Conservation (phyloP, 192 early-diverging fungal species). For the Linnemannia elongata region DNA sequence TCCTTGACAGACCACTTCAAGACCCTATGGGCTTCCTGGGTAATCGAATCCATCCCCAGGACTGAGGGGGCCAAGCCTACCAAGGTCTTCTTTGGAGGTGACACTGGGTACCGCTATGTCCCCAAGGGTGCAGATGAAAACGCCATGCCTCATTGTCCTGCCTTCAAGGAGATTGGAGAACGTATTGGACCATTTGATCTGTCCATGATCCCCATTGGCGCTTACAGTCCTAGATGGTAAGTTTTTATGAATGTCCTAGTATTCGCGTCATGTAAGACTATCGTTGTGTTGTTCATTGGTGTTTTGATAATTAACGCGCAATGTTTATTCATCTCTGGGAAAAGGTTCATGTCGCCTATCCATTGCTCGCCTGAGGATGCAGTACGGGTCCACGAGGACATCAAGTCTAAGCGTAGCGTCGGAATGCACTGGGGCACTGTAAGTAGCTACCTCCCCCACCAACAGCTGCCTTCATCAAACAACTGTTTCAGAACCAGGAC, state of each 20-base stretch:
- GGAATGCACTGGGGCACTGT: slow-evolving; percentile 91
- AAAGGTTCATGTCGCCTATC: slow-evolving; percentile 74
- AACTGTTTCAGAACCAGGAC: background rate
- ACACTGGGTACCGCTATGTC: slow-evolving; percentile 85
- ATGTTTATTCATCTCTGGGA: background rate
- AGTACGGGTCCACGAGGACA: slow-evolving; percentile 82
- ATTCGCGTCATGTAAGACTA: background rate
- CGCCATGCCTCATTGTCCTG: slow-evolving; percentile 79
- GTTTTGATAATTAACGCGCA: background rate
- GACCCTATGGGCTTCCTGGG: slow-evolving; percentile 89
- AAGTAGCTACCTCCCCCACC: background rate
- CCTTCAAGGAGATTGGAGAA: slow-evolving; percentile 85
- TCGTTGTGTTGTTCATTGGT: background rate
- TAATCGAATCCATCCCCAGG: slow-evolving; percentile 59
- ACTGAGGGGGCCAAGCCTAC: slow-evolving; percentile 39
- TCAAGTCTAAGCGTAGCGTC: slow-evolving; percentile 72
- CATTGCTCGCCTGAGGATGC: slow-evolving; percentile 88
- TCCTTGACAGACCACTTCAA: slow-evolving; percentile 73
- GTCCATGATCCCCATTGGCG: slow-evolving; percentile 87
- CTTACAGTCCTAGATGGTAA: slow-evolving; percentile 78
- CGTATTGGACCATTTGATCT: slow-evolving; percentile 82
- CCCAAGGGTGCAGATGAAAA: slow-evolving; percentile 58
- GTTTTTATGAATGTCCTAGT: background rate
- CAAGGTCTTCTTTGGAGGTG: slow-evolving; percentile 76
- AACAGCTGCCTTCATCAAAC: background rate